Conservation (phyloP, 192 early-diverging fungal species). For the Spinellus fusiger region DNA sequence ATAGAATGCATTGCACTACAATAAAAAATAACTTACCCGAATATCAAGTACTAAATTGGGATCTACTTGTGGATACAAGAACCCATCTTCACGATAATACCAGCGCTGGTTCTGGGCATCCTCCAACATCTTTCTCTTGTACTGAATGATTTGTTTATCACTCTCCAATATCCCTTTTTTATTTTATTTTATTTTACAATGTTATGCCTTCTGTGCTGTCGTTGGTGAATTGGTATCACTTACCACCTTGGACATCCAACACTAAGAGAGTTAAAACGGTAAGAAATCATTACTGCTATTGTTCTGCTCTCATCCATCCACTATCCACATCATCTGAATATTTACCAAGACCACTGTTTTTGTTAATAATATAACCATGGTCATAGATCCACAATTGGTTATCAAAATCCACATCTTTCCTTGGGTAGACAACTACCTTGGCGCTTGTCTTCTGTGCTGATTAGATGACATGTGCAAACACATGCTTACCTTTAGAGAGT, state of each 20-base stretch:
- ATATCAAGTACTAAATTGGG: conserved; percentile 31
- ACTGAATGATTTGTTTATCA: conserved; percentile 28
- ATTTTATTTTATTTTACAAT: neutral
- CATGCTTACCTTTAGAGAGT: conserved; percentile 24
- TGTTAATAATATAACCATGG: conserved; percentile 29
- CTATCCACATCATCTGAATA: neutral
- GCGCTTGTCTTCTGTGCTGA: conserved; percentile 7
- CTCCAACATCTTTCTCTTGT: conserved; percentile 24
- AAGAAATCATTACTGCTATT: neutral
- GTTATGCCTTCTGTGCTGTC: neutral
- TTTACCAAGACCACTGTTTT: conserved; percentile 31
- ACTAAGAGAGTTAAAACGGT: neutral
- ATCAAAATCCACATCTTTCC: conserved; percentile 10
- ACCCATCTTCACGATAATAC: conserved; percentile 30
- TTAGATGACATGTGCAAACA: neutral
- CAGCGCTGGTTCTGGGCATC: conserved; percentile 29
- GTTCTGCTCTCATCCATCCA: neutral
- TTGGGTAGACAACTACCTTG: conserved; percentile 21
- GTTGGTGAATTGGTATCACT: neutral
- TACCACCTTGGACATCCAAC: conserved; percentile 27
- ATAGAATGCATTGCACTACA: neutral
- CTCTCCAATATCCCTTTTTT: conserved; percentile 13
- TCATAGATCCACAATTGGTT: conserved; percentile 35
- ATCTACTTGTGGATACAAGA: conserved; percentile 27
- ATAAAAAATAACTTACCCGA: conserved; percentile 14